Evolutionary conservation across 176 grass and related monocot genomes (phyloP).

Genomic region (Carex scoparia): DNA sequence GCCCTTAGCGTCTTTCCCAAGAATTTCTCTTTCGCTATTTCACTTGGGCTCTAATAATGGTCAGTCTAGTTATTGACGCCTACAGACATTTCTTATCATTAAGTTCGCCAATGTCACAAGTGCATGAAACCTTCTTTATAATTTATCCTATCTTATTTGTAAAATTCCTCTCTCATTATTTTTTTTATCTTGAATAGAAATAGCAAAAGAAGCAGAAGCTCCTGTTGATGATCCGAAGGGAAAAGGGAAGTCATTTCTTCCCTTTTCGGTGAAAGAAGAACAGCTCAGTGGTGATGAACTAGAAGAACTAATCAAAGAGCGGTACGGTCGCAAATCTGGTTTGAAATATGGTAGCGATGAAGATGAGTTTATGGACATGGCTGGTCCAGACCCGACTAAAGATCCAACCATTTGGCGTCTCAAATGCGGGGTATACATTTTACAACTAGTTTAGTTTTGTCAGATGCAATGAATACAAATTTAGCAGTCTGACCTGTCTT

Average conservation of each 20-base stretch:
- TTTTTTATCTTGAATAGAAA: neutral
- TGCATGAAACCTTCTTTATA: neutral
- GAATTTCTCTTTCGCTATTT: neutral
- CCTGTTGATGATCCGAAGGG: constrained; percentile 28
- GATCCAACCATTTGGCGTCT: constrained; percentile 76
- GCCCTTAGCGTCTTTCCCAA: neutral
- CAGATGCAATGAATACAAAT: neutral
- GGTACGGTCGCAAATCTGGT: constrained; percentile 41
- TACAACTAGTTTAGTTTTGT: neutral
- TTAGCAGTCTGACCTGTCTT: neutral
- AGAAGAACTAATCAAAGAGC: constrained; percentile 66
- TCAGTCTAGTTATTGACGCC: neutral
- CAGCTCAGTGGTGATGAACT: constrained; percentile 87
- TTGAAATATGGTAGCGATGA: constrained; percentile 45
- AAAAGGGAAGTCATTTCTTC: constrained; percentile 61
- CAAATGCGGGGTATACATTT: constrained; percentile 81
- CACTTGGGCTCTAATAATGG: neutral
- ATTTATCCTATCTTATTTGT: neutral
- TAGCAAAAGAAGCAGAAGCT: constrained; percentile 18
- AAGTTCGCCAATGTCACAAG: neutral
- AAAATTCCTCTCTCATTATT: neutral
- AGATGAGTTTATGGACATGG: constrained; percentile 45
- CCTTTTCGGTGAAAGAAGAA: constrained; percentile 92
- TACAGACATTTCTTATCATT: neutral
- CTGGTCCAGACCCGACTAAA: constrained; percentile 36